A percentile compares a stretch with the other conserved stretches of the same genome.
Conservation (phyloP, 805 yeast species). For the Peterozyma toletana region DNA sequence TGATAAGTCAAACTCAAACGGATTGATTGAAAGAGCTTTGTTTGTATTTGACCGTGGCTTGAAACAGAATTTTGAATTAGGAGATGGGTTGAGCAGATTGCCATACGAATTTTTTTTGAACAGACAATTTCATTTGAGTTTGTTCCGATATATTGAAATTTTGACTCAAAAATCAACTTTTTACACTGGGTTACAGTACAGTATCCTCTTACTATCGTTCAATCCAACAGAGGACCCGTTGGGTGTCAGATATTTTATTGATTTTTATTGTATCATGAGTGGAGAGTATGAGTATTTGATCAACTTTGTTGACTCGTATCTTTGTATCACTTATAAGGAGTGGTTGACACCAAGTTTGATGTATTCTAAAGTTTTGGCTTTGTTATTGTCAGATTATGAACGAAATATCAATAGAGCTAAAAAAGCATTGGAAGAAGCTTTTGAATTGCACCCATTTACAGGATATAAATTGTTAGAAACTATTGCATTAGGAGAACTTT, state of each 20-base stretch:
- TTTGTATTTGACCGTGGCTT: conserved; percentile 76
- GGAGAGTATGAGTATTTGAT: conserved; percentile 59
- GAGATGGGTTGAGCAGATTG: conserved; percentile 52
- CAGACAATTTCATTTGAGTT: conserved; percentile 66
- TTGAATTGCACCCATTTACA: conserved; percentile 47
- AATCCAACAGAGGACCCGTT: conserved; percentile 75
- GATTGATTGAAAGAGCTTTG: conserved; percentile 67
- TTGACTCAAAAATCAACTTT: conserved; percentile 74
- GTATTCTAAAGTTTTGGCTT: conserved; percentile 60
- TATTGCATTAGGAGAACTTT: conserved; percentile 31
- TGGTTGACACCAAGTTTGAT: conserved; percentile 74
- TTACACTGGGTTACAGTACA: conserved; percentile 69
- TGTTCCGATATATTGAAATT: conserved; percentile 64
- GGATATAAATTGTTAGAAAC: conserved; percentile 42
- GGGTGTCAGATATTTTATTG: conserved; percentile 79
- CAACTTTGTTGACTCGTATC: conserved; percentile 47
- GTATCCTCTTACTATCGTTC: conserved; percentile 62
- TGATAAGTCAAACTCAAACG: conserved; percentile 63
- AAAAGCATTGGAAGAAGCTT: conserved; percentile 41
- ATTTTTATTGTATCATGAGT: conserved; percentile 63
- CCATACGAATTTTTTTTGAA: conserved; percentile 74
- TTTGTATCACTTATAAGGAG: conserved; percentile 46
- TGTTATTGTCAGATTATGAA: conserved; percentile 19
- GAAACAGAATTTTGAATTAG: conserved; percentile 49
- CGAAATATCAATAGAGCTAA: conserved; percentile 38